Base-by-base conservation (phyloP, 495 filamentous ascomycete species). In the Polyplosphaeria fusca region DNA sequence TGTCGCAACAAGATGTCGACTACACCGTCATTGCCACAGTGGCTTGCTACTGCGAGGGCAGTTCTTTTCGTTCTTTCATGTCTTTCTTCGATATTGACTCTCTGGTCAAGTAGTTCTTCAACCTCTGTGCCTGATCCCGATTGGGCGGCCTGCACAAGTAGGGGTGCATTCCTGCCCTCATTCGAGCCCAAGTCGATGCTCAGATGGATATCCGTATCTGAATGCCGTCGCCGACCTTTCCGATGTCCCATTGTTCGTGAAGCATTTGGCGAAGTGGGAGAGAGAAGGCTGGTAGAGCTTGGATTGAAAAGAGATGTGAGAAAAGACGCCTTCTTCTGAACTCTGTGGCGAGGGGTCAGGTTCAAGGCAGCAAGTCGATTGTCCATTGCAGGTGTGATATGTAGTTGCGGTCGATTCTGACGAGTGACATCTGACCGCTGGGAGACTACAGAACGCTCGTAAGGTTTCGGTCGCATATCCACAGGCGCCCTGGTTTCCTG, bases 1-100 rank as follows among this genome's bases (percentile, higher is more conserved):
- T 65, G 65, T 19, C 67, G 65, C 14, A 79, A 67, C 14, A 79
- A 55, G 9, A 76, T 42, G 14, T 64, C 70, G 4, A 77, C 74
- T 18, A 78, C 64, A 24, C 68, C 70, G 12, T 71, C 70, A 44
- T 74, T 74, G 14, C 74, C 76, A 62, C 74, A 76, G 48, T 78
- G 75, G n/a, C 73, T 59, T 41, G 76, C 76, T 32, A 79, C 75
- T 2, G 72, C 65, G 9, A 78, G 70, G 5, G 76, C 72, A 28
- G 70, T 79, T 23, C 73, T 59, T 13, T 69, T 64, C 7, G 74
- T 72, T 22, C 55, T 30, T 5, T 56, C 41, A 52, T 79, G 73
- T 7, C 68, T 63, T 9, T 64, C 67, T 62, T 76, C 74, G 18
- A 76, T 66, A 45, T 76, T 60, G 48, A 66, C 68, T 12, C 71